Conservation (phyloP, 768 basidiomycete genomes). For the Mycena vitilis region DNA sequence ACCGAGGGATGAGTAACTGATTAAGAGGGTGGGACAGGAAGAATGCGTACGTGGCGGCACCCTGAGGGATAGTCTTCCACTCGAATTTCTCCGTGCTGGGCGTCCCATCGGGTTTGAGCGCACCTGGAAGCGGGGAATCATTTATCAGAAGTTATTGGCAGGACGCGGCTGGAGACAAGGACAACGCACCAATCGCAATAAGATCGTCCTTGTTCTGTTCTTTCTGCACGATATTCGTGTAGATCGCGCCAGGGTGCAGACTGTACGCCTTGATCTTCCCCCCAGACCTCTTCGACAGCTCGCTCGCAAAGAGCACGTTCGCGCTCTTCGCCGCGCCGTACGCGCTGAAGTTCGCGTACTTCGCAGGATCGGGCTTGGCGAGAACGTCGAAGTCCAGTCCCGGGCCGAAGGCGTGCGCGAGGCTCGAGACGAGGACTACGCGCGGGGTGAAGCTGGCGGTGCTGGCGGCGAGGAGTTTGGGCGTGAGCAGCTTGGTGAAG, state of each 20-base stretch:
- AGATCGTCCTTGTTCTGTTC: background rate
- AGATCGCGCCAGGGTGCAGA: slow-evolving; percentile 8
- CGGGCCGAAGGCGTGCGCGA: background rate
- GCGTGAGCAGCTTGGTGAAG: slow-evolving; percentile 18
- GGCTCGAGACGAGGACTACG: slow-evolving; percentile 7
- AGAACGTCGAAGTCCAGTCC: background rate
- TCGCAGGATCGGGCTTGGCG: background rate
- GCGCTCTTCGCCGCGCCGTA: background rate
- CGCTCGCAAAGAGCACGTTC: slow-evolving; percentile 4
- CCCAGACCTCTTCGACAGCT: background rate
- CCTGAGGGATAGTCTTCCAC: slow-evolving; percentile 7
- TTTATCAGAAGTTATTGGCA: too few relatives aligned
- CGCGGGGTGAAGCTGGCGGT: slow-evolving; percentile 8
- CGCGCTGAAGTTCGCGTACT: background rate
- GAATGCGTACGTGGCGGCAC: slow-evolving; percentile 14
- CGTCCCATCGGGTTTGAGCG: too few relatives aligned
- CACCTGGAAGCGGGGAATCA: too few relatives aligned
- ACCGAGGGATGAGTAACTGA: too few relatives aligned
- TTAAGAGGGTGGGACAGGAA: too few relatives aligned
- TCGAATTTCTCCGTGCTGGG: background rate
- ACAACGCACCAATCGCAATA: too few relatives aligned
- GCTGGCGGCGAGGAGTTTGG: background rate
- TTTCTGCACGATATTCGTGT: slow-evolving; percentile 2
- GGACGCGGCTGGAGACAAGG: too few relatives aligned
- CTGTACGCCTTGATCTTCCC: slow-evolving; percentile 16